Evolutionary conservation across 1,284 basidiomycete species (phyloP), one percentile per base, ranked within the genome.

Genomic region (Vanrija sp.): DNA sequence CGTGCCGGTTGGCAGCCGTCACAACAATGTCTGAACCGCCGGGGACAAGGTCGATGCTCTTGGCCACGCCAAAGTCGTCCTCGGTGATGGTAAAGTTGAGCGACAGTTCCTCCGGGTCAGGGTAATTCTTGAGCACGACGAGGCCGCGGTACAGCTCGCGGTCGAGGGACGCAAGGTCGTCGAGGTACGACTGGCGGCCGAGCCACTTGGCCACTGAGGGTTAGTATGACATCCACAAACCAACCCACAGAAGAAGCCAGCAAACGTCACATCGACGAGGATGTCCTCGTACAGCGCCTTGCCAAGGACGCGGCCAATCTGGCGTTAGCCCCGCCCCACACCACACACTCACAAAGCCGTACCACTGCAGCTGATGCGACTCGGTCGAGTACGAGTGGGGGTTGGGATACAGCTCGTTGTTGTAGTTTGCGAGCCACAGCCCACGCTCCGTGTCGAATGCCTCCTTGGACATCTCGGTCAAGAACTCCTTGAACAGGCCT

Each of bases 201-300:
- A 95, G 80, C 90, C 92, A 94, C 63, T 75, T 75, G 7, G 75
- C 72, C 57, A 77, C 88, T 90, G 64, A 4, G 44, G 36, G 51
- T 27, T 6, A 24, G 43, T 25, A 42, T 36, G 36, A 19, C 38
- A 18, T 46, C n/a, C n/a, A n/a, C 38, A 42, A 31, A 51, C 1
- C 55, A 54, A 56, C 67, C 64, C 51, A 77, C 72, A 80, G 82
- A 98, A 98, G 79, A 98, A 99, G 8, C 85, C 85, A 1, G 96
- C 93, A 75, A 98, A 98, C 1, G 88, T 88, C 5, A 95, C 89
- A 64, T 98, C 92, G n/a, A 96, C 85, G 7, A 99, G 79, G 47
- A 98, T 98, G 3, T 94, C 93, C 51, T 98, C 91, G 70, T 98
- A 98, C 65, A 98, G 80, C 0, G 95, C 95, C 72, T 98, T 98